Evolutionary conservation across 2,329 filamentous ascomycete genomes (phyloP), one percentile per base, ranked within the genome.

Genomic region (Alternaria sp.): DNA sequence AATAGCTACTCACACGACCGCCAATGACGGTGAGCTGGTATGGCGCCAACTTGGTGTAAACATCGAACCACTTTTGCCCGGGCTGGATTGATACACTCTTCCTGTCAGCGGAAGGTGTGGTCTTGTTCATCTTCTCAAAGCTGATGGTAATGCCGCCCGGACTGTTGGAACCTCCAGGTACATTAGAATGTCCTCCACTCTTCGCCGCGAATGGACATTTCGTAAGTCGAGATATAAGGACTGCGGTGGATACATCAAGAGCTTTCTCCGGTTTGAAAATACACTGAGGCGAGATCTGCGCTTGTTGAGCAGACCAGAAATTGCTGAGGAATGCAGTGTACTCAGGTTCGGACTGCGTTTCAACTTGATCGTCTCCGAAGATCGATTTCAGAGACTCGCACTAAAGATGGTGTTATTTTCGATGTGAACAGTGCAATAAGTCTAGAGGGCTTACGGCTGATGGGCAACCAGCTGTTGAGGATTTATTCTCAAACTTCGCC

Each of bases 111-210:
- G 69, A 67, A 9, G 75, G 52, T 2, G 48, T 45, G 2, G 78
- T 68, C 5, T 64, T 49, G 39, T 71, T 72, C 49, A 80, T 56
- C 14, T 63, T 62, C 24, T 72, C 71, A 29, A 83, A 69, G 54
- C 78, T 78, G 48, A 83, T 73, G 1, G 79, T 80, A 8, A 83
- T 77, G 3, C 81, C 81, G 28, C 70, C 68, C 0, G 75, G 65
- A 14, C 80, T 78, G 53, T 78, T 80, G 6, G 78, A 79, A 9
- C 76, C 74, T 23, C 80, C 80, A 0, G 74, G 68, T 55, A 76
- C 75, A 3, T 73, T 66, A 21, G 75, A 75, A 57, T 83, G 80
- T 3, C 81, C 81, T 31, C 81, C 80, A 44, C 78, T 77, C 55
- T 78, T 80, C 3, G 79, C 73, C 2, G 79, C 79, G 58, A 81